Evolutionary conservation across 176 grass and related monocot genomes (phyloP), one percentile per base, ranked within the genome.

Genomic region (Zizania latifolia): DNA sequence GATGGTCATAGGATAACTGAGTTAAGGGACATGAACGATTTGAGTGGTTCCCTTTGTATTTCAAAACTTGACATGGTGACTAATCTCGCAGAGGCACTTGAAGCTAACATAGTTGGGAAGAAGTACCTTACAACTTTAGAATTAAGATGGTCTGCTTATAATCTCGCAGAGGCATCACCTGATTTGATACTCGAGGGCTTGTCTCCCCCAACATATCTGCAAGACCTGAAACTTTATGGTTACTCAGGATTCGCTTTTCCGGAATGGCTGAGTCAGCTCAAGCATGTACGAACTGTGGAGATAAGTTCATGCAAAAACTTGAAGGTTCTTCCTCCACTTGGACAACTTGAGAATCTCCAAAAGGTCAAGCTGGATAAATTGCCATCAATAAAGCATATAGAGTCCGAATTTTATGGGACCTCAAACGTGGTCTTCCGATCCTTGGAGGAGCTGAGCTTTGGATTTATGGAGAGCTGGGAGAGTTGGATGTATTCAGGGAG

Each of bases 1-100:
- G 57, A 82, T 17, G 88, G 88, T 9, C 75, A 77, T 46, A 58
- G 17, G 13, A 83, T 91, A 45, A 79, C 30, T 23, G 84, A 91
- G 36, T 48, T 91, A 34, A 69, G 19, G 43, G n/a, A 83, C 8
- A 11, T 91, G 27, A 81, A 28, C 0, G 22, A 12, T 15, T 58
- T 87, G 19, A 6, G 46, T 6, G 79, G 80, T 6, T 17, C 38
- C 1, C 78, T 86, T 50, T 31, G 58, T 76, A 67, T 90, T 10
- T 71, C 24, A 36, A 1, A 75, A 19, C 51, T 85, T 76, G 6
- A 79, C 12, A 43, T 14, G 22, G 55, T 90, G 22, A 2, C 27
- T 27, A 37, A 17, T 38, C 60, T 23, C 60, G 35, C 15, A 31
- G 67, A 86, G 46, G 88, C 88, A 69, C 8, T 3, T 31, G 1